A percentile compares a stretch with the other conserved stretches of the same genome.
Evolutionary conservation across 495 filamentous ascomycete genomes (phyloP).

Genomic region (Oidiodendron maius): DNA sequence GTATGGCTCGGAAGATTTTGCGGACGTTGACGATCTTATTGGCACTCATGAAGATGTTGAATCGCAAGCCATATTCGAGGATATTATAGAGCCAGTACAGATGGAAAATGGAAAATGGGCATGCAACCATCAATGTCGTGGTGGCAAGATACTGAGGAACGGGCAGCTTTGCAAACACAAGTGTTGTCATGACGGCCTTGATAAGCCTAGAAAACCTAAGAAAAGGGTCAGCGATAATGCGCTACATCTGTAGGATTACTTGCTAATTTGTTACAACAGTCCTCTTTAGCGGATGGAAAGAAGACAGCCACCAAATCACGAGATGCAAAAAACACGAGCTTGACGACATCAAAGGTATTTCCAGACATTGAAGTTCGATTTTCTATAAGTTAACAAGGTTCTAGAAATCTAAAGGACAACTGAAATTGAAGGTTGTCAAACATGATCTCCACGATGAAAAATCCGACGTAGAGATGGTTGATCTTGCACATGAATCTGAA

Average conservation of each 20-base stretch:
- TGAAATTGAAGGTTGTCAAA: not conserved
- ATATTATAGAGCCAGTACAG: slow-evolving; percentile 39
- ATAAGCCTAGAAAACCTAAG: slow-evolving; percentile 40
- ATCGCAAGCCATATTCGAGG: slow-evolving; percentile 16
- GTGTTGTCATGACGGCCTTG: slow-evolving; percentile 84
- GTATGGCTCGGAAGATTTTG: slow-evolving; percentile 27
- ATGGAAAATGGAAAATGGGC: slow-evolving; percentile 80
- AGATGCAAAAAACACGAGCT: not conserved
- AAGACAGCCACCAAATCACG: not conserved
- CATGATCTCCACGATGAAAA: slow-evolving; percentile 15
- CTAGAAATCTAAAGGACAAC: not conserved
- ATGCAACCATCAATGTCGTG: slow-evolving; percentile 71
- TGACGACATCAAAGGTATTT: not conserved
- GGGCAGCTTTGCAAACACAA: slow-evolving; percentile 50
- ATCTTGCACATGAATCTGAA: slow-evolving; percentile 26
- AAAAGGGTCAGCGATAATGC: not conserved
- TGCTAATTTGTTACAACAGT: not conserved
- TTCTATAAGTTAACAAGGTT: not conserved
- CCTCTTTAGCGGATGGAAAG: not conserved
- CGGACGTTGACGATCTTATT: slow-evolving; percentile 26
- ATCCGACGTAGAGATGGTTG: slow-evolving; percentile 27
- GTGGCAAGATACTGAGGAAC: slow-evolving; percentile 64
- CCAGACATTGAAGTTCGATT: not conserved
- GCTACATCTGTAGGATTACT: not conserved
- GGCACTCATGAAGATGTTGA: slow-evolving; percentile 2